Conservation (phyloP, 345 rosid genomes). For the Brassica carinata region DNA sequence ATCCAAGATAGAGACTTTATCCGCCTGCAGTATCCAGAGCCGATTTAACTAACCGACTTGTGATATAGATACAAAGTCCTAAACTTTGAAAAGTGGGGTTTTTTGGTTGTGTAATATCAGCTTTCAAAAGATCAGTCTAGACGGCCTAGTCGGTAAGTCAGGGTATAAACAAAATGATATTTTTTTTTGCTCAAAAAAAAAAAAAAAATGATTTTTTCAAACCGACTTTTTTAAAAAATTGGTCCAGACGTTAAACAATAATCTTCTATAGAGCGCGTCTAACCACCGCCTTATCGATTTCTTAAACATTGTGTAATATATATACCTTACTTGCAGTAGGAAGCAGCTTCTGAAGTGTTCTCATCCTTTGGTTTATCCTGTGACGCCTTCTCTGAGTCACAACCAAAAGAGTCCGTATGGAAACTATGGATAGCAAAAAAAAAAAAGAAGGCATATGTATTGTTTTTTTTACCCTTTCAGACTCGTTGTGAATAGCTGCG, state of each 20-base stretch:
- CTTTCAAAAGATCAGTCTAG: too few species aligned
- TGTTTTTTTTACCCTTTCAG: slow-evolving; percentile 56
- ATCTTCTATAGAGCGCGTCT: too few species aligned
- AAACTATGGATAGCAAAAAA: neutral
- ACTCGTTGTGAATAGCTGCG: slow-evolving; percentile 58
- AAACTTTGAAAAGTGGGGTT: neutral
- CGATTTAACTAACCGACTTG: neutral
- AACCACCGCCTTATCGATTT: too few species aligned
- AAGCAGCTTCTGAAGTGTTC: slow-evolving; percentile 70
- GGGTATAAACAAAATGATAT: too few species aligned
- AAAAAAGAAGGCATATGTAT: neutral
- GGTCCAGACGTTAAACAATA: too few species aligned
- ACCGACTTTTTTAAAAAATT: too few species aligned
- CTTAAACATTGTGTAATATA: neutral
- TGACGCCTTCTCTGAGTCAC: slow-evolving; percentile 58
- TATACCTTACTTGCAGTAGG: slow-evolving; percentile 71
- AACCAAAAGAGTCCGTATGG: neutral
- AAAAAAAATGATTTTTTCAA: too few species aligned
- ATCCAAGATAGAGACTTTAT: slow-evolving; percentile 64
- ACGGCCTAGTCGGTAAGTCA: too few species aligned
- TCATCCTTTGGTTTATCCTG: slow-evolving; percentile 73
- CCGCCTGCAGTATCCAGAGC: slow-evolving; percentile 44
- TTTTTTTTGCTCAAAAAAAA: too few species aligned
- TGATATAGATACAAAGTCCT: neutral
- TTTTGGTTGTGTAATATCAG: neutral